A percentile compares a stretch with the other conserved stretches of the same genome.
phyloP scores from a whole-genome alignment of 1,284 basidiomycete species.

The Pascua sp. region DNA sequence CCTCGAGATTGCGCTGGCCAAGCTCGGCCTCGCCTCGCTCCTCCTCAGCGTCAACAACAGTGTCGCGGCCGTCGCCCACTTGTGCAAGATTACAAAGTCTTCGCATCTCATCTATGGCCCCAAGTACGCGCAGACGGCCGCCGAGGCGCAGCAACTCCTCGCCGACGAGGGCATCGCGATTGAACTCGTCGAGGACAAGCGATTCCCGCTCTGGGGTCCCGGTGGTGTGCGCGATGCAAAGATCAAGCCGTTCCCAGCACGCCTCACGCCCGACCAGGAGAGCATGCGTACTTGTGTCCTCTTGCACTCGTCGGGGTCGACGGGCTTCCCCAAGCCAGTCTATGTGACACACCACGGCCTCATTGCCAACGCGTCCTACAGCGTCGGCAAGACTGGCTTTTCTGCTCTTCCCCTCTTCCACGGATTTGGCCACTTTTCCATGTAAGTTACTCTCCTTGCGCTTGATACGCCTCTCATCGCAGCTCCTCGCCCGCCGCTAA shows the following conservation, averaged over 20 bases:
- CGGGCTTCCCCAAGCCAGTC: slow-evolving; percentile 52
- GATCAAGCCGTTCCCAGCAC: slow-evolving; percentile 44
- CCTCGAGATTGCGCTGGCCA: slow-evolving; percentile 54
- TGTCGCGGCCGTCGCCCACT: slow-evolving; percentile 57
- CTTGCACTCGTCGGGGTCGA: slow-evolving; percentile 63
- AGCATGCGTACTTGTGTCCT: slow-evolving; percentile 54
- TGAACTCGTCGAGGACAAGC: slow-evolving; percentile 47
- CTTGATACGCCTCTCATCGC: too few species aligned
- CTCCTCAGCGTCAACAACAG: slow-evolving; percentile 61
- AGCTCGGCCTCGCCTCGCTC: slow-evolving; percentile 53
- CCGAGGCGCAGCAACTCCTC: slow-evolving; percentile 44
- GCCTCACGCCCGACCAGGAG: slow-evolving; percentile 55
- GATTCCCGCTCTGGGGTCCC: slow-evolving; percentile 53
- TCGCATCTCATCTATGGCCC: slow-evolving; percentile 54
- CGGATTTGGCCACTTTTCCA: slow-evolving; percentile 54
- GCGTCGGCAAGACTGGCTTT: slow-evolving; percentile 51
- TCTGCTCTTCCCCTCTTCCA: slow-evolving; percentile 55
- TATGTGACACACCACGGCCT: slow-evolving; percentile 45
- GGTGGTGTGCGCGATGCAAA: slow-evolving; percentile 46
- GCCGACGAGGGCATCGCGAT: slow-evolving; percentile 39
- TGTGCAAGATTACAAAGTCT: slow-evolving; percentile 55
- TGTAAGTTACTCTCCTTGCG: slow-evolving; percentile 39
- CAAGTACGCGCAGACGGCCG: slow-evolving; percentile 48
- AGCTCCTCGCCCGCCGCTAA: too few species aligned
- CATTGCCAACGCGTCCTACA: slow-evolving; percentile 40